phyloP scores from a whole-genome alignment of 1,284 basidiomycete genomes.

The Ustilago curta region DNA sequence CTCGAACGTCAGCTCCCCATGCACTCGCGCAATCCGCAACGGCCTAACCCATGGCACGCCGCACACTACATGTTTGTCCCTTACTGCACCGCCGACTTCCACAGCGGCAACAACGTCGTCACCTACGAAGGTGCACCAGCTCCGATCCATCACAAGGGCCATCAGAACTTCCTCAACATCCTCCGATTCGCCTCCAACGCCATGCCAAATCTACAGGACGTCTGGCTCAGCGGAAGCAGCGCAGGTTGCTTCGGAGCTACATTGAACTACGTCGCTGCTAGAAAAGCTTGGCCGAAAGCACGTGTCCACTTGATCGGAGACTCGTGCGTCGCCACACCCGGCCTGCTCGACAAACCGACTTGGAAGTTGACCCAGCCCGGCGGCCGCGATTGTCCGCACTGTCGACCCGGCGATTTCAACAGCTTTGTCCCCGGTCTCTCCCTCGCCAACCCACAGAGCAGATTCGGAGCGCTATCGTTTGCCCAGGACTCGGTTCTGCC shows the following conservation, averaged over 20 bases:
- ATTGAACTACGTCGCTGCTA: constrained; percentile 25
- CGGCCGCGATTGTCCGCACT: constrained; percentile 15
- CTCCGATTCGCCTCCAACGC: constrained; percentile 3
- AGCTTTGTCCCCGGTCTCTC: constrained; percentile 30
- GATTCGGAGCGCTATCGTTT: constrained; percentile 27
- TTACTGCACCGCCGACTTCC: constrained; percentile 38
- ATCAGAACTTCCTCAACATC: constrained; percentile 30
- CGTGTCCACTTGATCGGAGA: constrained; percentile 32
- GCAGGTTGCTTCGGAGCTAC: constrained; percentile 40
- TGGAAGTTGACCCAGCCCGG: constrained; percentile 35
- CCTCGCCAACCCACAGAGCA: constrained; percentile 19
- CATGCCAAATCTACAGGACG: constrained; percentile 17
- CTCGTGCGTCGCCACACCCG: constrained; percentile 29
- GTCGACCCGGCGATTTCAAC: constrained; percentile 28
- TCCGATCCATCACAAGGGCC: constrained; percentile 38
- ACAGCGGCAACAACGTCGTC: constrained; percentile 21
- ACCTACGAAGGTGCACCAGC: constrained; percentile 25
- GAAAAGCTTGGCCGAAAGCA: constrained; percentile 22
- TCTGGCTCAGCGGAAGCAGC: constrained; percentile 30
- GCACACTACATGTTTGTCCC: constrained; percentile 33
- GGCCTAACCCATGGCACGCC: constrained; percentile 23
- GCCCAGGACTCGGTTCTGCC: constrained; percentile 11
- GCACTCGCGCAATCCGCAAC: constrained; percentile 26
- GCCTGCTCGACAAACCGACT: constrained; percentile 28
- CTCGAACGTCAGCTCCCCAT: constrained; percentile 24